Evolutionary conservation across 441 rosid genomes (phyloP).

Genomic region (Populus tomentosa): DNA sequence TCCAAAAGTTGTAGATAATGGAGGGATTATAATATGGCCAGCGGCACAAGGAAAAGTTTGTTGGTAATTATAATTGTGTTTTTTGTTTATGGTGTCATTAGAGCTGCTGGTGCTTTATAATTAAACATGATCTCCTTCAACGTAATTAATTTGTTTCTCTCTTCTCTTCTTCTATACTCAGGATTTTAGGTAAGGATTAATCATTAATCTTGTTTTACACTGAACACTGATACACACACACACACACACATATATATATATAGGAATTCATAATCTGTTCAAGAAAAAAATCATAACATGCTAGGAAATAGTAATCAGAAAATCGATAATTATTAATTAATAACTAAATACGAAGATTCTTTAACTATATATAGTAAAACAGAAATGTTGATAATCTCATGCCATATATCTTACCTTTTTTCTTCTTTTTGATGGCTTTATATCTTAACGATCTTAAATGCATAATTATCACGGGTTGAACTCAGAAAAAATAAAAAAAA

Average conservation of each 20-base stretch:
- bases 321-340: too few relatives aligned
- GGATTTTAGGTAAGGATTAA: background rate
- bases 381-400: too few relatives aligned
- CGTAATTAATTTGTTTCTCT: background rate
- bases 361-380: too few relatives aligned
- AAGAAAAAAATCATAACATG: too few relatives aligned
- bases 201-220: background rate
- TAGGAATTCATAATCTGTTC: background rate
- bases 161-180: background rate
- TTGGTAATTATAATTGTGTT: conserved; percentile 8
- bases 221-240: background rate
- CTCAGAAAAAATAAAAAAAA: too few relatives aligned
- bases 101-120: background rate
- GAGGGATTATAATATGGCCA: background rate
- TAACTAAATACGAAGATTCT: too few relatives aligned
- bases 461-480: too few relatives aligned
- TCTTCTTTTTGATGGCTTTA: too few relatives aligned
- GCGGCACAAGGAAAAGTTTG: background rate
- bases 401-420: too few relatives aligned
- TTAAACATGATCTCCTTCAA: background rate
- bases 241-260: too few relatives aligned
- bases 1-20: background rate
- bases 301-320: too few relatives aligned
- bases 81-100: background rate
- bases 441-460: too few relatives aligned